phyloP scores from a whole-genome alignment of 148 eudicot genomes.

The Fagopyrum homotropicum region DNA sequence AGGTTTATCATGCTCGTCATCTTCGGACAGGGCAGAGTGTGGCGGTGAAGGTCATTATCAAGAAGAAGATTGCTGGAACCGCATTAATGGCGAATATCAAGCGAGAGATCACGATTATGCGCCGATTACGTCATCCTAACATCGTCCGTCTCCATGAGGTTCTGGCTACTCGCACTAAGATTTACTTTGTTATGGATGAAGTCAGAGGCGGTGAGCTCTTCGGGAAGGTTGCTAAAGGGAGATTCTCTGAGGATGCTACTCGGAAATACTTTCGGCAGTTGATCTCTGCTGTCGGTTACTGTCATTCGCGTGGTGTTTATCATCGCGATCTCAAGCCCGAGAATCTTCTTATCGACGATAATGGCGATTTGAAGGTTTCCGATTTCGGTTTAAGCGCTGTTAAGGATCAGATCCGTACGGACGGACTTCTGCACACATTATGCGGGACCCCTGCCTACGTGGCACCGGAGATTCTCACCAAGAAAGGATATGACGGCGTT shows the following conservation, averaged over 20 bases:
- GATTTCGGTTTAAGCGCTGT: conserved; percentile 70
- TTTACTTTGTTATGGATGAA: conserved; percentile 59
- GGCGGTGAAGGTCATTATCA: conserved; percentile 52
- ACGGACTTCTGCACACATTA: conserved; percentile 39
- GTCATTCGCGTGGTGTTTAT: conserved; percentile 59
- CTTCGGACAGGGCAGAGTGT: conserved; percentile 41
- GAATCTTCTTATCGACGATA: conserved; percentile 55
- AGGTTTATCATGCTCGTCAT: conserved; percentile 64
- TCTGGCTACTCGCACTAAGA: conserved; percentile 49
- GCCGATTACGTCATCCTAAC: conserved; percentile 46
- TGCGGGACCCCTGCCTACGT: conserved; percentile 93
- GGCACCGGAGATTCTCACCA: conserved; percentile 66
- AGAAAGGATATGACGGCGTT: conserved; percentile 74
- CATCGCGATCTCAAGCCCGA: conserved; percentile 74
- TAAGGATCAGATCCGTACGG: conserved; percentile 31
- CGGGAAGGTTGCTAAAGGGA: conserved; percentile 34
- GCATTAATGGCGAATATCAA: conserved; percentile 32
- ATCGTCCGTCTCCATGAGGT: conserved; percentile 59
- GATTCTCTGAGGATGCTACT: conserved; percentile 63
- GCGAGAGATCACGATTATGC: conserved; percentile 61
- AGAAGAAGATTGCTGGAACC: conserved; percentile 25
- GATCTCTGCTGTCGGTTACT: conserved; percentile 55
- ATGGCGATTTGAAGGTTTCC: conserved; percentile 49
- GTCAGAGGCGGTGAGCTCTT: conserved; percentile 79
- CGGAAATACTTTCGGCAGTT: conserved; percentile 64